Evolutionary conservation across 2,329 filamentous ascomycete species (phyloP), one percentile per base, ranked within the genome.

Genomic region (Penicillium sp.): DNA sequence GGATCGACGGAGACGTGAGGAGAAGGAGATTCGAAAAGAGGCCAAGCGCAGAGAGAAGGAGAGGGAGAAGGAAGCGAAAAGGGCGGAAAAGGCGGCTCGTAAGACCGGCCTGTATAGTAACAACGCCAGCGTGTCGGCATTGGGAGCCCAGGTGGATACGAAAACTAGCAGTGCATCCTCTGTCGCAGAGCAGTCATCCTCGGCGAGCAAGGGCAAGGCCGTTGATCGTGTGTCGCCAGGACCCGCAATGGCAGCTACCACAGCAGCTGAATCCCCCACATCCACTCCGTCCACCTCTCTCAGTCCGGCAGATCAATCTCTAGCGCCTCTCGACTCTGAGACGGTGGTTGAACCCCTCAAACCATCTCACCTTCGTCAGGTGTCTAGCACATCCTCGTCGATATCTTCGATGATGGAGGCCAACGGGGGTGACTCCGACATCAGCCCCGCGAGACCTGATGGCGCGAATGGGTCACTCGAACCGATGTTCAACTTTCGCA

Each of bases 401-500:
- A 83, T 84, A 7, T 94, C 90, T 0, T 95, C 88, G 0, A 75
- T 84, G 9, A 75, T 82, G 0, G 88, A 91, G 43, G 87, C 84
- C 29, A 62, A 59, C 9, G 50, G 66, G 1, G 66, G 66, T 3
- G 69, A 72, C 24, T 63, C 62, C 18, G 45, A 58, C 3, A 73
- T 76, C 1, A 73, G 75, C 1, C 79, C 74, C 28, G 77, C 74
- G 40, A 75, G 73, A 1, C 73, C 76, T 4, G 74, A 76, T 11
- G 70, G 71, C 55, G 71, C 69, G 5, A 77, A 73, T 46, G 61
- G 74, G 4, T 76, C 77, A 39, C 72, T 77, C 0, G 90, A 96
- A 63, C 82, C 89, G 3, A 82, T 95, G 80, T 93, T 95, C 69
- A 96, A 95, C 66, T 96, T 96, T 64, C 79, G 83, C 47, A 95